phyloP scores from a whole-genome alignment of 495 filamentous ascomycete species.

The Daldinia concentrica region DNA sequence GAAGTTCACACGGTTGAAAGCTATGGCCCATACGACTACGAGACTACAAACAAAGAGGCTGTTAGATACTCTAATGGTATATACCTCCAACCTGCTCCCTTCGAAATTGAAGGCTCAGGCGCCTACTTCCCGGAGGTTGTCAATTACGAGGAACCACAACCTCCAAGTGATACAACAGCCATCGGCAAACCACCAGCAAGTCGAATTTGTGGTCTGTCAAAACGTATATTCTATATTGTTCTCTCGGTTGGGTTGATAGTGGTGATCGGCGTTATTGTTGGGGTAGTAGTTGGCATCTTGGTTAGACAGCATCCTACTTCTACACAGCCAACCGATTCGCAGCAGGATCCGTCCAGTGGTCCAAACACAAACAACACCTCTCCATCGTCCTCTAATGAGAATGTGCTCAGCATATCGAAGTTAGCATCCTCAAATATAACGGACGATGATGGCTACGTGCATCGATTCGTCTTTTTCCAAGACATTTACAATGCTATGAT shows the following conservation, averaged over 20 bases:
- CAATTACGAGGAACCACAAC: background rate
- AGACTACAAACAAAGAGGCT: conserved; percentile 13
- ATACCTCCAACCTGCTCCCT: conserved; percentile 13
- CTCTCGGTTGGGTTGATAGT: conserved; percentile 1
- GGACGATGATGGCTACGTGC: conserved; percentile 7
- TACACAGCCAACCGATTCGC: background rate
- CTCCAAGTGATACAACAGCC: background rate
- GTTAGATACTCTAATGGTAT: background rate
- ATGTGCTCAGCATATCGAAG: conserved; percentile 21
- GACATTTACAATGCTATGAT: conserved; percentile 18
- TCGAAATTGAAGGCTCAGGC: conserved; percentile 9
- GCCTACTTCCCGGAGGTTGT: conserved; percentile 17
- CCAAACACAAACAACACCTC: background rate
- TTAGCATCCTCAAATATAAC: conserved; percentile 29
- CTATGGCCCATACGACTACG: conserved; percentile 1
- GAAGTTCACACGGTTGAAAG: conserved; percentile 6
- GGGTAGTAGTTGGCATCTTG: conserved; percentile 17
- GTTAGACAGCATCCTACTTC: background rate
- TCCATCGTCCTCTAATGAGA: background rate
- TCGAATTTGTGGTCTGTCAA: conserved; percentile 19
- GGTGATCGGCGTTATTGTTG: conserved; percentile 24
- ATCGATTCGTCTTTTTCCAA: conserved; percentile 36
- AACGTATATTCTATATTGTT: conserved; percentile 10
- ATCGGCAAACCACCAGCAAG: background rate
- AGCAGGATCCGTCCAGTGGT: background rate